Conservation (phyloP, 1,284 basidiomycete genomes). For the Mrakiaceae sp. region DNA sequence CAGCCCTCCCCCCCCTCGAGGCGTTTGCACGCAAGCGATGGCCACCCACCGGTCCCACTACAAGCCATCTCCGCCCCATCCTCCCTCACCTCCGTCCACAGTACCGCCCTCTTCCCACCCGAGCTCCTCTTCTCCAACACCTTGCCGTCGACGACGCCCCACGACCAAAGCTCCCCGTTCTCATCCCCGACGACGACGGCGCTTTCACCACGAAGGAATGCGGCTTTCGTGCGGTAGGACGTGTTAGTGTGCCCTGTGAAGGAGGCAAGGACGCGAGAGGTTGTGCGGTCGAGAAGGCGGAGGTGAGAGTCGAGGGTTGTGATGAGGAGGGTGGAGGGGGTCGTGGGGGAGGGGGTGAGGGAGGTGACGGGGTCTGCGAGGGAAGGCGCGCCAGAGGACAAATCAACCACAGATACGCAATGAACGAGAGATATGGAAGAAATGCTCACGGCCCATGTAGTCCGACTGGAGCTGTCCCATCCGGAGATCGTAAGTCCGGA, state of each 20-base stretch:
- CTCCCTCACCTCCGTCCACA: too few species aligned
- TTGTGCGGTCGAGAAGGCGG: conserved; percentile 71
- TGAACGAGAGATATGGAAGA: not conserved
- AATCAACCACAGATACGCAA: not conserved
- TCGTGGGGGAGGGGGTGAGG: conserved; percentile 45
- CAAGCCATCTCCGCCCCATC: too few species aligned
- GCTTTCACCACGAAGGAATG: conserved; percentile 71
- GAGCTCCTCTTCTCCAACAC: too few species aligned
- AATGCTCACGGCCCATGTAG: conserved; percentile 69
- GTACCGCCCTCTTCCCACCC: too few species aligned
- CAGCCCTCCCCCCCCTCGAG: too few species aligned
- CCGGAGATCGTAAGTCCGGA: conserved; percentile 85
- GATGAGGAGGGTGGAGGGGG: conserved; percentile 67
- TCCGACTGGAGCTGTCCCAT: conserved; percentile 81
- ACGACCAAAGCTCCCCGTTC: conserved; percentile 72
- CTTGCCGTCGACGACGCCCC: conserved; percentile 70
- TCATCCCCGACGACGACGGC: conserved; percentile 81
- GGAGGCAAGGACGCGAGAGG: conserved; percentile 69
- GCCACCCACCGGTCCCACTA: too few species aligned
- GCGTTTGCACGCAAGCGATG: too few species aligned
- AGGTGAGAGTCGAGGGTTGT: conserved; percentile 72
- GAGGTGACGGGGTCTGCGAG: conserved; percentile 68
- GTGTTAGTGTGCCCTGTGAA: conserved; percentile 66
- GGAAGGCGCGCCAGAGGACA: not conserved
- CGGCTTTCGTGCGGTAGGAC: conserved; percentile 67